Evolutionary conservation across 202 grass and related monocot genomes (phyloP), one percentile per base, ranked within the genome.

Genomic region (Carex sylvatica): DNA sequence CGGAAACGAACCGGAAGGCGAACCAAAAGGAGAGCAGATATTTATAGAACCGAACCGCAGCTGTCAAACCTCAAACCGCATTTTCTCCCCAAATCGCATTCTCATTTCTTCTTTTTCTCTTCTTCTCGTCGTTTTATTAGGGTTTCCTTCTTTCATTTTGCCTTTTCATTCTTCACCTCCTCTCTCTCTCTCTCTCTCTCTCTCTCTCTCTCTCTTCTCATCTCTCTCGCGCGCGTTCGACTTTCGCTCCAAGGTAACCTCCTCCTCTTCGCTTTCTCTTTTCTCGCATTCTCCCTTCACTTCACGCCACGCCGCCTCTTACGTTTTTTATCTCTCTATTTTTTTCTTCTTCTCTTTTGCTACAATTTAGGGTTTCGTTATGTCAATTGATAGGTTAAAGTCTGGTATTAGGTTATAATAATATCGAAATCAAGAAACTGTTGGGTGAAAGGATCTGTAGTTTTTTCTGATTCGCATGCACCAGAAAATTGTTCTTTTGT

Each of bases 221-320:
- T 28, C 28, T 28, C 55, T 67, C 9, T 71, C 30, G 19, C 80
- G 56, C 83, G 71, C 78, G 36, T 56, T 77, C 83, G 82, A 59
- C 23, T 47, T 68, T 65, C 46, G 53, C 46, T 53, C 80, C 77
- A 80, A 40, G 60, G 46, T 38, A 61, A 30, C 26, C 60, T 61
- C 11, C 44, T 44, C 40, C 9, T 49, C 10, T 11, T 49, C 55
- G 8, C 42, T 15, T 49, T 18, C 28, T 10, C 8, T 1, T 26
- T 64, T 38, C 35, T 76, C 85, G 24, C 64, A 64, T 33, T 36
- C 20, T 16, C 5, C 35, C 19, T 49, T 30, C 8, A 44, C 79
- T 84, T 87, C 74, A 80, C 72, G 19, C 71, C 55, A 55, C 85
- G 28, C 55, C 73, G 67, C 23, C 58, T 79, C 42, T 36, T 38